Percentiles rank a stretch among this genome's conserved stretches.
These are phyloP conservation scores for Stevia rebaudiana DNA, from an alignment of 140 eudicot genomes.

Conservation along the genomic window DNA sequence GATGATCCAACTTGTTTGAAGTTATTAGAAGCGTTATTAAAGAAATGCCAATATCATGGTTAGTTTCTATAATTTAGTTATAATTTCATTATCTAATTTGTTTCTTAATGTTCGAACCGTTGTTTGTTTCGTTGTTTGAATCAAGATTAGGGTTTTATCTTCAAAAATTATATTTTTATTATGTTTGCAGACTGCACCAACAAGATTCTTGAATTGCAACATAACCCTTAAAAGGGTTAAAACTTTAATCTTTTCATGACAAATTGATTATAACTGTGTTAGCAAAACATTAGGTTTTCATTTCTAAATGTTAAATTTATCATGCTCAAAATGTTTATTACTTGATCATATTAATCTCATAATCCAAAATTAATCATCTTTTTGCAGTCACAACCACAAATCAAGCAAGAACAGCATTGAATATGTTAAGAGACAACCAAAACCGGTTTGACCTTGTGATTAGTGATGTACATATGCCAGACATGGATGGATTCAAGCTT, in stretches of 20 bases:
- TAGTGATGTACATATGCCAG: constrained; percentile 87
- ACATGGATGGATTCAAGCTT: constrained; percentile 47
- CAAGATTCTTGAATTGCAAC: constrained; percentile 3
- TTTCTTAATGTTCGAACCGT: background rate
- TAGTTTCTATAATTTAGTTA: constrained; percentile 14
- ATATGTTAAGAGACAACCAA: constrained; percentile 59
- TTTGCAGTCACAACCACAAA: constrained; percentile 66
- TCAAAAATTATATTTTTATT: background rate
- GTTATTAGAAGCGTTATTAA: constrained; percentile 63
- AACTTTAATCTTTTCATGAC: background rate
- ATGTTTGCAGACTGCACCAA: background rate
- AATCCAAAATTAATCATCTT: background rate
- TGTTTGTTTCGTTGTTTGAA: background rate
- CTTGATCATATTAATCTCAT: background rate
- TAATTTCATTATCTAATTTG: background rate
- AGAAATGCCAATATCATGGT: constrained; percentile 93
- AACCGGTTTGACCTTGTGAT: constrained; percentile 58
- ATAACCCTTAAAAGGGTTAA: constrained; percentile 6
- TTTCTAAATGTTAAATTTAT: constrained; percentile 9
- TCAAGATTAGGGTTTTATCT: constrained; percentile 15
- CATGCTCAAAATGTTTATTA: background rate
- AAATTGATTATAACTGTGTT: background rate
- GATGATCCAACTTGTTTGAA: constrained; percentile 85
- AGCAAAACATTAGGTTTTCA: background rate
- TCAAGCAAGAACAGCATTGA: constrained; percentile 59